Conservation (phyloP, 805 yeast species). For the Candida boidinii region DNA sequence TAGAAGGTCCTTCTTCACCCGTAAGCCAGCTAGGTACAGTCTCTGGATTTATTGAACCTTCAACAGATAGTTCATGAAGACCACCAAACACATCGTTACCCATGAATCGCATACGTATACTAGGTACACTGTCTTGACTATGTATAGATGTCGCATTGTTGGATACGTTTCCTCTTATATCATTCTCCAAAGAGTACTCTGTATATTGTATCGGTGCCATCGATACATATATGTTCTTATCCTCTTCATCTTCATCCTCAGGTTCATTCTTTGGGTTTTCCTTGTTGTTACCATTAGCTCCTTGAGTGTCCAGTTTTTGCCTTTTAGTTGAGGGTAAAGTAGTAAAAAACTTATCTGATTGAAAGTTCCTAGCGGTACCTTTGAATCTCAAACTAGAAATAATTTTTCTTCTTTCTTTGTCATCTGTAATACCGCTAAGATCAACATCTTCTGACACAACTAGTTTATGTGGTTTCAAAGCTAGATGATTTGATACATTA, state of each 20-base stretch:
- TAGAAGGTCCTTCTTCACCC: constrained; percentile 56
- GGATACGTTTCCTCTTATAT: constrained; percentile 3
- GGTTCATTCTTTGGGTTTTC: constrained; percentile 1
- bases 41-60: constrained; percentile 41
- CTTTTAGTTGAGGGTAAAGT: constrained; percentile 21
- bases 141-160: constrained; percentile 6
- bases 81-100: constrained; percentile 80
- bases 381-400: constrained; percentile 54
- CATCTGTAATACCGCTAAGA: constrained; percentile 13
- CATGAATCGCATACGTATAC: constrained; percentile 28
- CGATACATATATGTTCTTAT: constrained; percentile 35
- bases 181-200: constrained; percentile 33
- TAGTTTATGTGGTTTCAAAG: constrained; percentile 19
- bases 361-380: constrained; percentile 36
- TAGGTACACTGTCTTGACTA: constrained; percentile 14
- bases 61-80: constrained; percentile 53
- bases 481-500: constrained; percentile 31
- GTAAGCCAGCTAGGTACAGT: constrained; percentile 68
- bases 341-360: constrained; percentile 31
- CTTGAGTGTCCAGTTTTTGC: constrained; percentile 5
- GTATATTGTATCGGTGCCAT: constrained; percentile 51
- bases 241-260: constrained; percentile 7
- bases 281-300: constrained; percentile 5
- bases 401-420: constrained; percentile 20
- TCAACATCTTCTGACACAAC: constrained; percentile 6